phyloP scores from a whole-genome alignment of 352 stramenopile genomes.

The Phytophthora vignae region DNA sequence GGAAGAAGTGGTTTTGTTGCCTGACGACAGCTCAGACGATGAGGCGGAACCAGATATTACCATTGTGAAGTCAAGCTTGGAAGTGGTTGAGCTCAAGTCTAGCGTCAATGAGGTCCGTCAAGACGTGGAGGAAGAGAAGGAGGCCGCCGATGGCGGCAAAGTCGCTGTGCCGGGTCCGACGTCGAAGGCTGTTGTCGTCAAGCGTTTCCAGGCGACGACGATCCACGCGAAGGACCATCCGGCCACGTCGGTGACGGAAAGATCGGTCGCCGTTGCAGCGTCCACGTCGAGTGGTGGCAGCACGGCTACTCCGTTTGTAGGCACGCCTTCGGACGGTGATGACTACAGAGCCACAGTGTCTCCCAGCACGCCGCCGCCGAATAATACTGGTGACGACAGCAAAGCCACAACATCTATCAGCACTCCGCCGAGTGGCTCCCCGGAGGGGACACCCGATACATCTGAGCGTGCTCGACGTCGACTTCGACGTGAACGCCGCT shows the following conservation, averaged over 20 bases:
- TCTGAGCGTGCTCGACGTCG: conserved; percentile 22
- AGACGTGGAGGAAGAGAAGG: conserved; percentile 19
- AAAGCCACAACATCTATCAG: neutral
- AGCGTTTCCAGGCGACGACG: conserved; percentile 9
- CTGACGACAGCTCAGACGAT: conserved; percentile 36
- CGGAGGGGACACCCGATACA: conserved; percentile 24
- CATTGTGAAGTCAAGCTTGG: conserved; percentile 16
- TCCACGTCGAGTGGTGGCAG: conserved; percentile 3
- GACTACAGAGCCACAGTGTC: no score
- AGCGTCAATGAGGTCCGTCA: conserved; percentile 13
- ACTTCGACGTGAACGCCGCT: conserved; percentile 17
- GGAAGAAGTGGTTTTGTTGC: conserved; percentile 57
- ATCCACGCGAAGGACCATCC: conserved; percentile 11
- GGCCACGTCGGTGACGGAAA: conserved; percentile 16
- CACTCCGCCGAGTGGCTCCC: conserved; percentile 9
- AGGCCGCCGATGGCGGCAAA: conserved; percentile 8
- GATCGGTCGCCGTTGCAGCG: neutral
- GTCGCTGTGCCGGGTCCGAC: neutral
- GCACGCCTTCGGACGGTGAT: no score
- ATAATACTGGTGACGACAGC: no score
- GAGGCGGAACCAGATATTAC: conserved; percentile 8
- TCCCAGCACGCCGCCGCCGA: conserved; percentile 1
- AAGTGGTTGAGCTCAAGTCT: conserved; percentile 17
- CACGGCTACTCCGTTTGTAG: neutral
- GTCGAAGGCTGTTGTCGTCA: conserved; percentile 8